These are phyloP conservation scores for Tolypocladium inflatum DNA, from an alignment of 2,329 filamentous ascomycete genomes.

Conservation along the genomic window DNA sequence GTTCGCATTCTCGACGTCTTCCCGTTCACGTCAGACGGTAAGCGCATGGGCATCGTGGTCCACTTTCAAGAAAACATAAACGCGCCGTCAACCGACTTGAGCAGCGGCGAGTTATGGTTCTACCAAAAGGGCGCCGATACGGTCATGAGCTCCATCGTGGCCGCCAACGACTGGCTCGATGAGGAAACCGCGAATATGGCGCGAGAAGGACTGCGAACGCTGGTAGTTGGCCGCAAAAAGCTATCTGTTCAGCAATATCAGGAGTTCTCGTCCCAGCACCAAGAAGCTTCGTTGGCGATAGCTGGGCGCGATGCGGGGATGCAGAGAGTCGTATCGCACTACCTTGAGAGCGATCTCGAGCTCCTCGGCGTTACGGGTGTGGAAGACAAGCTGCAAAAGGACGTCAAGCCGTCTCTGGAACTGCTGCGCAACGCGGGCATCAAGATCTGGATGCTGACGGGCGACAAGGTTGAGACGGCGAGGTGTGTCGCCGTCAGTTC, in stretches of 20 bases:
- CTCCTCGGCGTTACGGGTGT: constrained; percentile 95
- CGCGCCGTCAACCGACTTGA: constrained; percentile 37
- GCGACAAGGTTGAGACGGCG: constrained; percentile 96
- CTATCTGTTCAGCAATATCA: constrained; percentile 71
- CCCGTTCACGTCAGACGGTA: constrained; percentile 95
- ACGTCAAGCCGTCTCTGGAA: constrained; percentile 92
- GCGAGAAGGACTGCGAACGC: constrained; percentile 82
- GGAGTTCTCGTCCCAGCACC: constrained; percentile 66
- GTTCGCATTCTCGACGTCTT: constrained; percentile 91
- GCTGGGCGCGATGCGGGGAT: constrained; percentile 73
- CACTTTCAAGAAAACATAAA: constrained; percentile 59
- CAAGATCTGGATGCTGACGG: constrained; percentile 99
- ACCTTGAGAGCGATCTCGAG: constrained; percentile 82
- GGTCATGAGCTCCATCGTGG: constrained; percentile 94
- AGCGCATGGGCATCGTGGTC: constrained; percentile 95
- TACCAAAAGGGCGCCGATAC: constrained; percentile 98
- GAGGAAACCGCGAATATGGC: constrained; percentile 99
- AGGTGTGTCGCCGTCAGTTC: constrained; percentile 92
- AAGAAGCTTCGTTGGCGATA: constrained; percentile 72
- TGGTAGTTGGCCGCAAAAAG: constrained; percentile 89
- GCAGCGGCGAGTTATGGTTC: constrained; percentile 84
- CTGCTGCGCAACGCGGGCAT: constrained; percentile 93
- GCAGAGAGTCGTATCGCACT: constrained; percentile 67
- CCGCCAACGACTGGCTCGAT: constrained; percentile 95
- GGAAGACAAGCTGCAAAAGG: constrained; percentile 90